Evolutionary conservation across 768 basidiomycete genomes (phyloP).

Genomic region (Lactifluus piperatus): DNA sequence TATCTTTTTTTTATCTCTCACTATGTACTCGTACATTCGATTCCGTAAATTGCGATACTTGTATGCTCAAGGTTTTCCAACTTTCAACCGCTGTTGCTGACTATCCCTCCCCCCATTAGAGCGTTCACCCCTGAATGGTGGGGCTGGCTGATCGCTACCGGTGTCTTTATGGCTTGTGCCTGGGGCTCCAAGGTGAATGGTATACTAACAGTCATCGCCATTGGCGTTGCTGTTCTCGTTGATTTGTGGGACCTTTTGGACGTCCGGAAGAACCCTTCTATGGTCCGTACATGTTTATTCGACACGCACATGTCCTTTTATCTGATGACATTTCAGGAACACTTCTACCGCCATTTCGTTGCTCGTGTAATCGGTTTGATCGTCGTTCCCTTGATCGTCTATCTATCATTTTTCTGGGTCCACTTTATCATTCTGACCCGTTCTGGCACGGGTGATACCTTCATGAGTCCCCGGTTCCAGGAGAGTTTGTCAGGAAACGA

Average conservation of each 20-base stretch:
- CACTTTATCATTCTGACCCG: conserved; percentile 84
- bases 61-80: conserved; percentile 34
- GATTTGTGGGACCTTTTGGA: conserved; percentile 96
- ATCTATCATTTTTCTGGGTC: conserved; percentile 92
- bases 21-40: conserved; percentile 86
- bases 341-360: conserved; percentile 82
- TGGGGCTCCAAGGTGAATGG: conserved; percentile 99
- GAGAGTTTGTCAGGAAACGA: conserved; percentile 92
- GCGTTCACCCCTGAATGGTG: conserved; percentile 91
- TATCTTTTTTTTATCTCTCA: conserved; percentile 92
- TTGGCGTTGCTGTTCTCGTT: conserved; percentile 85
- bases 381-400: conserved; percentile 78
- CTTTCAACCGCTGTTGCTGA: conserved; percentile 6
- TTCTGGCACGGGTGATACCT: conserved; percentile 88
- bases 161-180: conserved; percentile 89
- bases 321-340: conserved; percentile 29
- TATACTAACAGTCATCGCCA: conserved; percentile 76
- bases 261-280: conserved; percentile 73
- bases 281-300: conserved; percentile 24
- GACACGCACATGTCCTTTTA: too few relatives aligned
- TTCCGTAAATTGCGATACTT: conserved; percentile 91
- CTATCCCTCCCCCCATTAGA: conserved; percentile 39
- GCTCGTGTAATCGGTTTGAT: conserved; percentile 84
- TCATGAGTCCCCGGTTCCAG: conserved; percentile 98
- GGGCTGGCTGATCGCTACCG: conserved; percentile 86